Conservation (phyloP, 2,329 filamentous ascomycete genomes). For the Talaromyces sp. region DNA sequence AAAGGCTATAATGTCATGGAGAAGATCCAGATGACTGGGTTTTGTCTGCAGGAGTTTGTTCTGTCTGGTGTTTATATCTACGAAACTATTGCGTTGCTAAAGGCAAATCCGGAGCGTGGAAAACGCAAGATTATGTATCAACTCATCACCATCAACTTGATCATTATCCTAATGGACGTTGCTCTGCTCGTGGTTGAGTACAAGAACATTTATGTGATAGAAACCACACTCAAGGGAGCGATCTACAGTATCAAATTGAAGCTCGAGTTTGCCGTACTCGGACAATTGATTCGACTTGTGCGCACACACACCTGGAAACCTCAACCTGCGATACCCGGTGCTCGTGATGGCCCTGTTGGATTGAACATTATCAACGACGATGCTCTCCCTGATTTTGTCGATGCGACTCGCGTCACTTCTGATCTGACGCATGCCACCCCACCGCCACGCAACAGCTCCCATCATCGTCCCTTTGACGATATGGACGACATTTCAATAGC, state of each 20-base stretch:
- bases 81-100: constrained; percentile 52
- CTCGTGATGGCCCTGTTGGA: neutral
- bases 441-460: constrained; percentile 17
- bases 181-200: constrained; percentile 44
- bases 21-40: constrained; percentile 55
- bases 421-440: constrained; percentile 40
- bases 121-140: constrained; percentile 49
- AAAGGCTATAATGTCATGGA: constrained; percentile 48
- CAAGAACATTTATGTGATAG: constrained; percentile 44
- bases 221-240: constrained; percentile 46
- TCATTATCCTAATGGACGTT: constrained; percentile 47
- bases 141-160: constrained; percentile 47
- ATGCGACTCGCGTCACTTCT: constrained; percentile 41
- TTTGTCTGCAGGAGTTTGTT: constrained; percentile 55
- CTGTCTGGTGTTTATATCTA: constrained; percentile 54
- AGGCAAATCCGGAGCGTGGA: constrained; percentile 40
- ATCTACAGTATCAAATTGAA: constrained; percentile 50
- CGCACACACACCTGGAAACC: constrained; percentile 38
- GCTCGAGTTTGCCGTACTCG: constrained; percentile 49
- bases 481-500: constrained; percentile 37
- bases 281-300: constrained; percentile 44
- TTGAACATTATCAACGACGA: constrained; percentile 8
- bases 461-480: constrained; percentile 33
- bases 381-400: constrained; percentile 44
- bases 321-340: constrained; percentile 28